phyloP scores from a whole-genome alignment of 2,329 filamentous ascomycete species.

The Xylariaceae sp. region DNA sequence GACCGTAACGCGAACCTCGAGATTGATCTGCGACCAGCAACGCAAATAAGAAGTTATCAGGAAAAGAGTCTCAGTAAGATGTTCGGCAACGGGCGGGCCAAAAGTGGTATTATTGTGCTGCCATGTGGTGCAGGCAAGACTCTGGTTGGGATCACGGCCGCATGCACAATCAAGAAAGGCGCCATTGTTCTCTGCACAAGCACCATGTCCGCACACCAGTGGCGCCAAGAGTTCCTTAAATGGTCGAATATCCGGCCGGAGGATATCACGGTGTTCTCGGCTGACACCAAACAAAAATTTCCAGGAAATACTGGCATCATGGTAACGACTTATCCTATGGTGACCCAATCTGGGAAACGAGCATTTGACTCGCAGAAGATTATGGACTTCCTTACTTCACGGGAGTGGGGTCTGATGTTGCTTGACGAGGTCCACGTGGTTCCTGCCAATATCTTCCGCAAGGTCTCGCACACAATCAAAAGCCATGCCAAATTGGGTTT shows the following conservation, averaged over 20 bases:
- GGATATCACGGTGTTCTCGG: slow-evolving; percentile 92
- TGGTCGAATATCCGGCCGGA: slow-evolving; percentile 96
- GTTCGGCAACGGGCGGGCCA: slow-evolving; percentile 97
- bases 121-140: slow-evolving; percentile 97
- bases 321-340: slow-evolving; percentile 97
- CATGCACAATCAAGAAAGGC: slow-evolving; percentile 96
- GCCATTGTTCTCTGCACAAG: slow-evolving; percentile 94
- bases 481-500: slow-evolving; percentile 93
- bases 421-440: slow-evolving; percentile 98
- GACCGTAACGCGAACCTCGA: slow-evolving; percentile 84
- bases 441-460: slow-evolving; percentile 91
- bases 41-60: slow-evolving; percentile 89
- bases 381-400: slow-evolving; percentile 85
- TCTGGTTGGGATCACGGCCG: slow-evolving; percentile 94
- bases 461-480: slow-evolving; percentile 88
- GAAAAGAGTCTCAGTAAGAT: slow-evolving; percentile 98
- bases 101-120: slow-evolving; percentile 94
- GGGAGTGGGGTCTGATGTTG: slow-evolving; percentile 97
- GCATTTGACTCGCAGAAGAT: slow-evolving; percentile 94
- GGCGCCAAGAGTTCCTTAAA: slow-evolving; percentile 93
- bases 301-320: slow-evolving; percentile 90
- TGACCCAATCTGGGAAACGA: slow-evolving; percentile 82
- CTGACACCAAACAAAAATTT: slow-evolving; percentile 82
- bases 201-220: slow-evolving; percentile 96
- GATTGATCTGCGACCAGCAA: slow-evolving; percentile 85